Percentiles rank a stretch among this genome's conserved stretches.
Conservation (phyloP, 2,329 filamentous ascomycete species). For the Aspergillus melleus region DNA sequence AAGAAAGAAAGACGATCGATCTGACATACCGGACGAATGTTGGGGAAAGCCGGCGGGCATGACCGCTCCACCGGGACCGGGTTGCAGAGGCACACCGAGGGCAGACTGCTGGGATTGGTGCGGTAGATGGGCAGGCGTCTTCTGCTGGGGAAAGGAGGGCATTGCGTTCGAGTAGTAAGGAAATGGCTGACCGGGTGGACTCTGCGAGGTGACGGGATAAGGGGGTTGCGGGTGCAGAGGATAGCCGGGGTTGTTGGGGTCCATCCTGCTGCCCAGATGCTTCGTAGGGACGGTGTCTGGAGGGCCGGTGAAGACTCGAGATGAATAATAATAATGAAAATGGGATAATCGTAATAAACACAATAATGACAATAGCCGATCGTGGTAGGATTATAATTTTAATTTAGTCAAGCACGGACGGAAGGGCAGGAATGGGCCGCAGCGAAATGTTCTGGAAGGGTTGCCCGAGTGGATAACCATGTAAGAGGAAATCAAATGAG, state of each 20-base stretch:
- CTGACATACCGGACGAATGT: slow-evolving; percentile 36
- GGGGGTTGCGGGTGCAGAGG: slow-evolving; percentile 19
- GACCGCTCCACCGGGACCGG: slow-evolving; percentile 38
- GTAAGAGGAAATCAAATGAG: neutral
- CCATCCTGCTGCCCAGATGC: slow-evolving; percentile 21
- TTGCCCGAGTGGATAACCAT: neutral
- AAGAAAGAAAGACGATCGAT: slow-evolving; percentile 9
- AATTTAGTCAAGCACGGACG: neutral
- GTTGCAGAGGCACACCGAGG: slow-evolving; percentile 34
- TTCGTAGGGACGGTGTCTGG: neutral
- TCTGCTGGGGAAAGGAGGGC: slow-evolving; percentile 34
- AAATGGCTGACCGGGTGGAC: slow-evolving; percentile 30
- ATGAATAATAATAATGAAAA: neutral
- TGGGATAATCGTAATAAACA: neutral
- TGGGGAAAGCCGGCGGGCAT: slow-evolving; percentile 39
- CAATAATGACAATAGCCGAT: neutral
- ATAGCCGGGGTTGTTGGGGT: slow-evolving; percentile 29
- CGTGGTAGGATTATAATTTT: neutral
- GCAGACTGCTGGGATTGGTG: slow-evolving; percentile 37
- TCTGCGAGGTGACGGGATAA: slow-evolving; percentile 37
- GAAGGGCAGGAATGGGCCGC: neutral
- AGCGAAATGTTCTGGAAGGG: neutral
- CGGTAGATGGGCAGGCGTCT: slow-evolving; percentile 30
- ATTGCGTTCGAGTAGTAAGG: slow-evolving; percentile 38
- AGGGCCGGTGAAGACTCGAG: neutral